Base-by-base conservation (phyloP, 495 filamentous ascomycete species). In the Venustampulla echinocandica region DNA sequence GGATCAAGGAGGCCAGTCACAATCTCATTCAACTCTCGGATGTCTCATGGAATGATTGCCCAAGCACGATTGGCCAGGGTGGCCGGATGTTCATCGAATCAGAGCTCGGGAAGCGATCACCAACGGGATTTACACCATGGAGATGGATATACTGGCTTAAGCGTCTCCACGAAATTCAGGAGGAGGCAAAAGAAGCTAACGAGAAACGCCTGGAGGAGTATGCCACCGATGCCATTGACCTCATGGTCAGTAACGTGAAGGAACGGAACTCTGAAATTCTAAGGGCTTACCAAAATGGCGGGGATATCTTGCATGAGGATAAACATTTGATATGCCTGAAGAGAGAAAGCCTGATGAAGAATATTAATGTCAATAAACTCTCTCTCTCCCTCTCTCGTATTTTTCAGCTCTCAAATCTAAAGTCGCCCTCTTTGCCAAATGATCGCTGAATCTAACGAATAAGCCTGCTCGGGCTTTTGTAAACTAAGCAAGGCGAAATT, bases 111-210 rank as follows among this genome's bases (percentile, higher is more conserved):
- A 36, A 42, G 28, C 24, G 25, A 17, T 42, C 32, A 1, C 22
- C 44, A 15, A 39, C 36, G 4, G 53, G 53, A 10, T 56, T 56
- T 37, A 53, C 48, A 7, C 44, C 53, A 23, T 37, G 43, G 21
- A 46, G 53, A 37, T 56, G 50, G 53, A 28, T 56, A 13, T 56
- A 47, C 45, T 56, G 53, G 53, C 46, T 56, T 24, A 36, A 23
- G 20, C 44, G 53, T 25, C 45, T 56, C 10, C 48, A 56, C 24
- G 53, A 56, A 43, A 53, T 53, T 19, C 27, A 30, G 27, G 27
- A 30, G 27, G 27, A 30, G 27, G 27, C 27, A 30, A 30, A 30
- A 30, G 27, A 30, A 30, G 53, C 44, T 22, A 37, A 42, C 15
- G 50, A 56, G 15, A 13, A 42, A 14, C 38, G 44, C 0, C 22